Evolutionary conservation across 2,329 filamentous ascomycete genomes (phyloP).

Genomic region (Aaosphaeria arxii): DNA sequence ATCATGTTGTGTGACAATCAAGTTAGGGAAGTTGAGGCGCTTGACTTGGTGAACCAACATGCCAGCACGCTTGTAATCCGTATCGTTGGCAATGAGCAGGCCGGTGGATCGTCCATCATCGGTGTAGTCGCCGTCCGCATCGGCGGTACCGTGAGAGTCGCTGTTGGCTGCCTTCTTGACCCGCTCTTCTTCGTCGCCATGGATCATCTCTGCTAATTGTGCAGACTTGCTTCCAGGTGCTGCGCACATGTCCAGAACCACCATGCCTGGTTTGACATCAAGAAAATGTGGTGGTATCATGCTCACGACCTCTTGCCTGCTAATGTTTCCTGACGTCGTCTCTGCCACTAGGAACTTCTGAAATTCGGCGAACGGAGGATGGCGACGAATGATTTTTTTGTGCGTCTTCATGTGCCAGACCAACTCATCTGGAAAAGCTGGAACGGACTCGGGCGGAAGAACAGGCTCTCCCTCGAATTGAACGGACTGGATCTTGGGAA

Average conservation of each 20-base stretch:
- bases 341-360: constrained; percentile 98
- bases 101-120: constrained; percentile 89
- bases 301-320: constrained; percentile 93
- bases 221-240: constrained; percentile 96
- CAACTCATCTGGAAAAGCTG: constrained; percentile 92
- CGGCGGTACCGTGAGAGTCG: constrained; percentile 58
- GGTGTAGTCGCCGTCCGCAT: constrained; percentile 47
- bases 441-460: constrained; percentile 74
- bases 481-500: constrained; percentile 84
- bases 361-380: constrained; percentile 89
- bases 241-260: constrained; percentile 91
- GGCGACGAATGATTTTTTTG: constrained; percentile 92
- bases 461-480: constrained; percentile 78
- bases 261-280: constrained; percentile 87
- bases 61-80: constrained; percentile 94
- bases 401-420: constrained; percentile 98
- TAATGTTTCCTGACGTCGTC: constrained; percentile 96
- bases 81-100: constrained; percentile 90
- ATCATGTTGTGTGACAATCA: constrained; percentile 97
- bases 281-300: constrained; percentile 97
- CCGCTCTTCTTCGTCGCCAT: constrained; percentile 84
- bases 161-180: constrained; percentile 68
- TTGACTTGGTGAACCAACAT: constrained; percentile 98
- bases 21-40: constrained; percentile 90
- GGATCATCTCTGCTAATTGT: constrained; percentile 91